phyloP scores from a whole-genome alignment of 2,329 filamentous ascomycete genomes.

The Biscogniauxia sp. region DNA sequence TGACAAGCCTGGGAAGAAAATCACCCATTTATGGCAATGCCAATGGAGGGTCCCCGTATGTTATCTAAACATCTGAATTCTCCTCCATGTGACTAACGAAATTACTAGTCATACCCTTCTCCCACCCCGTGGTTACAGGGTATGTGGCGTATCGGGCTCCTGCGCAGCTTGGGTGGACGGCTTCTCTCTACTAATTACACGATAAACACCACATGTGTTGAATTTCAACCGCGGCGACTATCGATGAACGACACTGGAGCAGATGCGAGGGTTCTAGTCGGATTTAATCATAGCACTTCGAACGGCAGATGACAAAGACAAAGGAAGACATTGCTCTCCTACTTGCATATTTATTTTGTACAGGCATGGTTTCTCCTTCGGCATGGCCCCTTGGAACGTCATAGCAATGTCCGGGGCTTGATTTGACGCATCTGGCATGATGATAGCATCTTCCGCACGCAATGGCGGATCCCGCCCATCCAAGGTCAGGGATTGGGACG shows the following conservation, averaged over 20 bases:
- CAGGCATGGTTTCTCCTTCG: neutral
- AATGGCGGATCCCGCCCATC: neutral
- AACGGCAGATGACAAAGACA: neutral
- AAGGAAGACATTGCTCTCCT: neutral
- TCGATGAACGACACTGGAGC: neutral
- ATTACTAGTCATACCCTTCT: constrained; percentile 74
- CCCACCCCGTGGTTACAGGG: constrained; percentile 82
- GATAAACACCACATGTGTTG: constrained; percentile 41
- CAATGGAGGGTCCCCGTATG: constrained; percentile 78
- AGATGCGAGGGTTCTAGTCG: neutral
- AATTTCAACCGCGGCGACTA: neutral
- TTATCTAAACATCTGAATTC: constrained; percentile 27
- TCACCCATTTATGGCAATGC: constrained; percentile 83
- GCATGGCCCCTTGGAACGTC: neutral
- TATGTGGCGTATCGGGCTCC: constrained; percentile 84
- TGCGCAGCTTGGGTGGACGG: constrained; percentile 80
- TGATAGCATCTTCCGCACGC: neutral
- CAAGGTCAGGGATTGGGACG: neutral
- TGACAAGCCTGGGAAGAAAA: constrained; percentile 84
- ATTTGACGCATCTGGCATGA: neutral
- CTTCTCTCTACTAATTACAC: constrained; percentile 76
- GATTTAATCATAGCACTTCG: neutral
- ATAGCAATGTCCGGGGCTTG: neutral
- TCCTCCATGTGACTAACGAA: constrained; percentile 19
- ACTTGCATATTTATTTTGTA: neutral